These are phyloP conservation scores for Epichloe aotearoae DNA, from an alignment of 2,329 filamentous ascomycete species.

Conservation along the genomic window DNA sequence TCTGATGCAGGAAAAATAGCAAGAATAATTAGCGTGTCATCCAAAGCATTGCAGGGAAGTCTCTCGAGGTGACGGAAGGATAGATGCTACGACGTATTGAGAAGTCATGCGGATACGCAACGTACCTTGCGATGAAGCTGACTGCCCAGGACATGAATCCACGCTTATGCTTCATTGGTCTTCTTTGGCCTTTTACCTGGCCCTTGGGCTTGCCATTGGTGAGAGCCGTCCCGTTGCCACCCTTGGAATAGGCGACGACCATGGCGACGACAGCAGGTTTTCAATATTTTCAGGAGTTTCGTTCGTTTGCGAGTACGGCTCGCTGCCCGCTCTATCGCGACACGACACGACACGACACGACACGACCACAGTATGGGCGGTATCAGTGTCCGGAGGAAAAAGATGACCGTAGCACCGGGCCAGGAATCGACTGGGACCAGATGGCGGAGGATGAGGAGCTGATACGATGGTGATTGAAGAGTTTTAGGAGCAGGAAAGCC, in stretches of 20 bases:
- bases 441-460: background rate
- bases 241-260: slow-evolving; percentile 23
- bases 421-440: background rate
- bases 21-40: background rate
- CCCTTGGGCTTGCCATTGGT: slow-evolving; percentile 20
- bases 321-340: background rate
- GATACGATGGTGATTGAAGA: background rate
- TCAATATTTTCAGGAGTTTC: background rate
- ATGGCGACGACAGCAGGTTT: background rate
- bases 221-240: slow-evolving; percentile 27
- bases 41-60: too few species aligned
- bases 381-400: background rate
- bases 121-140: slow-evolving; percentile 42
- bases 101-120: background rate
- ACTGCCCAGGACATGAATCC: slow-evolving; percentile 27
- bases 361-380: background rate
- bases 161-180: slow-evolving; percentile 10
- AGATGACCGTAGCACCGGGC: background rate
- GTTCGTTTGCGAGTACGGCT: background rate
- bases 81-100: too few species aligned
- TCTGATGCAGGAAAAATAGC: slow-evolving; percentile 27
- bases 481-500: background rate
- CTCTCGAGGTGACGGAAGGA: too few species aligned
- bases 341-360: background rate
- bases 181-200: slow-evolving; percentile 14